Base-by-base conservation (phyloP, 2,329 filamentous ascomycete species). In the Septoria petroselini region DNA sequence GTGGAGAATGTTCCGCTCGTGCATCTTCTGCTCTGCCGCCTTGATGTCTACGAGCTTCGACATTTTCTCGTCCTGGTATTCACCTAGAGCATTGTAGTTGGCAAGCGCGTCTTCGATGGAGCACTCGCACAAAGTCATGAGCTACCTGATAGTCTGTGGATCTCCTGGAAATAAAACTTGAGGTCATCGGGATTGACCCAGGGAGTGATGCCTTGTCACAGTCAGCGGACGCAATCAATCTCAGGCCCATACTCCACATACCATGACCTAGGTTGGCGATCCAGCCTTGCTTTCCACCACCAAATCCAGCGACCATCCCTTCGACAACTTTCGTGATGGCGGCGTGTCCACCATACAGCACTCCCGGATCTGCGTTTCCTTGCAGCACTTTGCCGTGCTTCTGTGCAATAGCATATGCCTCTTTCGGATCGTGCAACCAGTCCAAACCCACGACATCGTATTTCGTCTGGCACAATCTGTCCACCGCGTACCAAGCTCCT, bases 201-300 rank as follows among this genome's bases (percentile, higher is more conserved):
- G 0, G 93, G 93, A 25, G 93, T 98, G 57, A 98, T 90, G 54
- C 89, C 88, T 93, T 62, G n/a, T n/a, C n/a, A n/a, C n/a, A n/a
- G n/a, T n/a, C n/a, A n/a, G n/a, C n/a, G n/a, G n/a, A n/a, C n/a
- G 23, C 31, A 9, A 65, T 59, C 5, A 50, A 29, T 64, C 37
- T 44, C 40, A 29, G 33, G 11, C 54, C 7, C 21, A 7, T 15
- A n/a, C 23, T 11, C 33, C 11, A 70, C 82, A 65, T 79, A 88
- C 93, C 93, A 67, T 98, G 93, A 7, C 93, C 93, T 55, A 98
- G 78, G 68, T 98, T 98, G 40, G 88, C 89, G 61, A 98, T 97
- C 91, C 93, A 98, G 33, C 91, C 88, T 69, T 91, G 83, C 71
- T 90, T 91, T 47, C 85, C 86, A 55, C 84, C 83, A 53, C 79